These are phyloP conservation scores for Aspergillus asperescens DNA, from an alignment of 495 filamentous ascomycete species.

Conservation along the genomic window DNA sequence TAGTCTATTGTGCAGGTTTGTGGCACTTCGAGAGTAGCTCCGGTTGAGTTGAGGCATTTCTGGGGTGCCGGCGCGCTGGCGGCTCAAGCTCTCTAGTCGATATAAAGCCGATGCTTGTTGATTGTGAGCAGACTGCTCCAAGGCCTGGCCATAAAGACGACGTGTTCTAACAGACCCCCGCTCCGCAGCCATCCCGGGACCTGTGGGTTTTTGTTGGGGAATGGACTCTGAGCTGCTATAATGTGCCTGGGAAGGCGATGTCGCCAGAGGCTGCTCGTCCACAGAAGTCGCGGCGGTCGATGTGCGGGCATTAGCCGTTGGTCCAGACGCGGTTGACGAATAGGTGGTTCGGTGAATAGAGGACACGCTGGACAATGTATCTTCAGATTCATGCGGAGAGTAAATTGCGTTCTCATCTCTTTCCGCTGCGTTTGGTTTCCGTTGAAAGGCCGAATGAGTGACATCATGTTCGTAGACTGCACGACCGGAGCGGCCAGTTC, in stretches of 20 bases:
- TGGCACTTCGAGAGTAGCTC: conserved; percentile 49
- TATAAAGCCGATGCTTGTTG: conserved; percentile 71
- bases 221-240: conserved; percentile 1
- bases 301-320: conserved; percentile 59
- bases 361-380: conserved; percentile 59
- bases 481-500: conserved; percentile 53
- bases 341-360: conserved; percentile 76
- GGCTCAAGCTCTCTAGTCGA: conserved; percentile 73
- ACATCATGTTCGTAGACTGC: conserved; percentile 84
- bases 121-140: conserved; percentile 74
- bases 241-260: conserved; percentile 32
- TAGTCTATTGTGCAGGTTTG: conserved; percentile 52
- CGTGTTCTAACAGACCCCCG: conserved; percentile 58
- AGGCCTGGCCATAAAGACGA: conserved; percentile 78
- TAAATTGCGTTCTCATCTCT: conserved; percentile 27
- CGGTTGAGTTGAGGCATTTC: conserved; percentile 37
- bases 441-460: conserved; percentile 70
- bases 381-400: conserved; percentile 39
- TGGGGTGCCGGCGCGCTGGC: conserved; percentile 36
- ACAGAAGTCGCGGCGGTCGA: conserved; percentile 93
- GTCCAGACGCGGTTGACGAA: conserved; percentile 77
- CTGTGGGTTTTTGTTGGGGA: conserved; percentile 20
- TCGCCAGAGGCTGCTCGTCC: conserved; percentile 62
- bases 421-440: conserved; percentile 55
- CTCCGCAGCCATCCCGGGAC: conserved; percentile 38